A percentile compares a stretch with the other conserved stretches of the same genome.
Evolutionary conservation across 345 rosid genomes (phyloP).

Genomic region (Populus euphratica): DNA sequence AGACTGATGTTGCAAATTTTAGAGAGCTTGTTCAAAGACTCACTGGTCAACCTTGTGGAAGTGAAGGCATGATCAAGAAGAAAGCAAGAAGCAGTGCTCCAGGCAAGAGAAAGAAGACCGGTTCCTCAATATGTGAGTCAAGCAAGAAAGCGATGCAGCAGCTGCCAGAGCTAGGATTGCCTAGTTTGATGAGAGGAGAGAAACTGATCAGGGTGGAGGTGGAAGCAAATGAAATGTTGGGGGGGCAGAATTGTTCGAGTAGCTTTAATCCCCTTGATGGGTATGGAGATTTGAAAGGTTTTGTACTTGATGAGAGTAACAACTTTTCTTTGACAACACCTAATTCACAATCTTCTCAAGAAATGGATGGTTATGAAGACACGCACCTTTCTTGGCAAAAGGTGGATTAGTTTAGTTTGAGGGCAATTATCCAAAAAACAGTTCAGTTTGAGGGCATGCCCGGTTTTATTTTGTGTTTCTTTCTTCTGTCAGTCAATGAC

Average conservation of each 20-base stretch:
- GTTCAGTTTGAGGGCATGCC: neutral
- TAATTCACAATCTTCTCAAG: neutral
- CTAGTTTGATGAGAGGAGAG: neutral
- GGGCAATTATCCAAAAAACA: neutral
- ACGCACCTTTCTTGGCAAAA: neutral
- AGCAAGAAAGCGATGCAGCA: neutral
- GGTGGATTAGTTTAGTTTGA: neutral
- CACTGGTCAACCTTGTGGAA: constrained; percentile 36
- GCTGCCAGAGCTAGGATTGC: neutral
- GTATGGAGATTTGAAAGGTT: constrained; percentile 9
- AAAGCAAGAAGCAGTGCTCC: neutral
- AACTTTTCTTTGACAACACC: neutral
- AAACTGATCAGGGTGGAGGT: neutral
- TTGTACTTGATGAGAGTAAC: neutral
- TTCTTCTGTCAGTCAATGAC: neutral
- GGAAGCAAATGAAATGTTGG: neutral
- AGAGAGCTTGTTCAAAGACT: constrained; percentile 45
- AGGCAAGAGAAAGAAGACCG: neutral
- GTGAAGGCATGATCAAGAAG: neutral
- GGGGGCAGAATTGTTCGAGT: neutral
- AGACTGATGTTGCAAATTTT: constrained; percentile 43
- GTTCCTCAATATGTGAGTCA: neutral
- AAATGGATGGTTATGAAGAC: constrained; percentile 9
- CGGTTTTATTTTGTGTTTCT: neutral
- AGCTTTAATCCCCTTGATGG: neutral